Evolutionary conservation across 1,284 basidiomycete genomes (phyloP).

Genomic region (Golubevia pallescens): DNA sequence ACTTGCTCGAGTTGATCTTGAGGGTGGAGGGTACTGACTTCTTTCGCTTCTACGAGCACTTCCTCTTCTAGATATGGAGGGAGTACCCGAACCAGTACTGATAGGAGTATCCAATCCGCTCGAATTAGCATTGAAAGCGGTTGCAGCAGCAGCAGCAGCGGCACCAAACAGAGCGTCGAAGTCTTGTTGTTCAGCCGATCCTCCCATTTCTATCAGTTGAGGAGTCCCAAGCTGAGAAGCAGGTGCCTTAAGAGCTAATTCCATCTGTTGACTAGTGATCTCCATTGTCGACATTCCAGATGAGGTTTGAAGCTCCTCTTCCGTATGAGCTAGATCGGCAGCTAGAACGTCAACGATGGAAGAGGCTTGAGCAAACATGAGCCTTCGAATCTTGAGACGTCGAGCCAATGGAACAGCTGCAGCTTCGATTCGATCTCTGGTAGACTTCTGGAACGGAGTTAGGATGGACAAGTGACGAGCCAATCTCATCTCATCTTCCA

Average conservation of each 20-base stretch:
- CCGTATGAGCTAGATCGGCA: constrained; percentile 34
- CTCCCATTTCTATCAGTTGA: constrained; percentile 24
- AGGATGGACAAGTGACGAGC: constrained; percentile 48
- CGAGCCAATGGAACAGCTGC: constrained; percentile 35
- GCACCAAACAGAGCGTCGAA: constrained; percentile 31
- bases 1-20: neutral
- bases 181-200: constrained; percentile 19
- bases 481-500: constrained; percentile 39
- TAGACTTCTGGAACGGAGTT: constrained; percentile 48
- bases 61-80: neutral
- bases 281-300: constrained; percentile 16
- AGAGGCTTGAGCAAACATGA: constrained; percentile 35
- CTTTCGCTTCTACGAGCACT: neutral
- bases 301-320: constrained; percentile 7
- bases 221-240: constrained; percentile 23
- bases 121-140: neutral
- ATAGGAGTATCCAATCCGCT: neutral
- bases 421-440: constrained; percentile 50
- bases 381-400: constrained; percentile 27
- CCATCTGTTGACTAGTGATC: constrained; percentile 23
- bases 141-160: neutral
- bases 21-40: neutral
- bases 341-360: constrained; percentile 29
- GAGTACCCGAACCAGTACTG: neutral
- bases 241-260: constrained; percentile 15